phyloP scores from a whole-genome alignment of 2,329 filamentous ascomycete genomes.

The Colletotrichum sp. region DNA sequence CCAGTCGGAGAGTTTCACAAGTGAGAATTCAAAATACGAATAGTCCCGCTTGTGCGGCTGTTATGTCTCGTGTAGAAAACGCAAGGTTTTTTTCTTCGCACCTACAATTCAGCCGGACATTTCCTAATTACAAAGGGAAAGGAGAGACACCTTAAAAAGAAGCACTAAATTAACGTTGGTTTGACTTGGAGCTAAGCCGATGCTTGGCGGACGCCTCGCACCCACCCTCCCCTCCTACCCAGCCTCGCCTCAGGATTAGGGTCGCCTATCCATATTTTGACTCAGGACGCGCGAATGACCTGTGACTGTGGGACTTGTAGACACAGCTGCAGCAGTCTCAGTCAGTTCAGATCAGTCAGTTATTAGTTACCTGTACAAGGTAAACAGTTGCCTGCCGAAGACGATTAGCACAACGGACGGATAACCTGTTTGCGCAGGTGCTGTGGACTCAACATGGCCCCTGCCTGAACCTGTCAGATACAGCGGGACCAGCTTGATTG shows the following conservation, averaged over 20 bases:
- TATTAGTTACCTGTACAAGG: background rate
- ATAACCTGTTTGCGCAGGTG: background rate
- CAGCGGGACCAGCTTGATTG: background rate
- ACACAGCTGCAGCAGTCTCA: background rate
- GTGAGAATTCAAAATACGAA: background rate
- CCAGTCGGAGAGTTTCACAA: background rate
- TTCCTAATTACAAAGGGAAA: background rate
- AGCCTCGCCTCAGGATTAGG: background rate
- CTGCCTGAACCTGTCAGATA: background rate
- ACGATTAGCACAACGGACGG: background rate
- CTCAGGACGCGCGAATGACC: background rate
- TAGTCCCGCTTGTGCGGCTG: background rate
- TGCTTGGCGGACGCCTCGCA: background rate
- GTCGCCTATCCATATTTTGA: background rate
- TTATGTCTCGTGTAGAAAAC: background rate
- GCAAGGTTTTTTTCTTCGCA: background rate
- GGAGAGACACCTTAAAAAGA: background rate
- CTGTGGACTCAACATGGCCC: background rate
- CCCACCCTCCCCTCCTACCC: too few species aligned
- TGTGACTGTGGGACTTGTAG: background rate
- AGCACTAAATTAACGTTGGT: conserved; percentile 17
- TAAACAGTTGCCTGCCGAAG: background rate
- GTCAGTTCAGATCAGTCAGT: background rate
- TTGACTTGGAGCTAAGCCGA: background rate
- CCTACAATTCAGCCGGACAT: background rate